phyloP scores from a whole-genome alignment of 2,329 filamentous ascomycete species.

The Botrytis squamosa region DNA sequence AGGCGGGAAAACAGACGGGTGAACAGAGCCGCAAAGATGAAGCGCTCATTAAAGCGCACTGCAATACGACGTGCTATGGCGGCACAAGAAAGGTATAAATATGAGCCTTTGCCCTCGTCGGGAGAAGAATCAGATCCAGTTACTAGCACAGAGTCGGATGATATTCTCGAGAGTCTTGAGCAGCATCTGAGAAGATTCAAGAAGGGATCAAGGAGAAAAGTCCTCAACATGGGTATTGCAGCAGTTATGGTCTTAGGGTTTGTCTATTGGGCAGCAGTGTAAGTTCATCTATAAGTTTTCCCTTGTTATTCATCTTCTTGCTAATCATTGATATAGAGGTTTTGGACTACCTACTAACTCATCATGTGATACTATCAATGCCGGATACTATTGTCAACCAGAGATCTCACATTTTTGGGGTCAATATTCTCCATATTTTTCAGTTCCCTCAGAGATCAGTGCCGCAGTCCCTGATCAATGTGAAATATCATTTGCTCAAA shows the following conservation, averaged over 20 bases:
- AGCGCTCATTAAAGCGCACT: slow-evolving; percentile 21
- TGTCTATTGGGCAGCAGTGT: slow-evolving; percentile 32
- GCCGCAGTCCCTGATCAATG: slow-evolving; percentile 63
- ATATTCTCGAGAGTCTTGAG: slow-evolving; percentile 24
- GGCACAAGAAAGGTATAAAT: slow-evolving; percentile 26
- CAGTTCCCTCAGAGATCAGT: slow-evolving; percentile 67
- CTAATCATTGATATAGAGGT: slow-evolving; percentile 26
- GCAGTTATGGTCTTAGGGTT: slow-evolving; percentile 29
- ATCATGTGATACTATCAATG: slow-evolving; percentile 36
- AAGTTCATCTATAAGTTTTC: slow-evolving; percentile 16
- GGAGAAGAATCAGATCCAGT: slow-evolving; percentile 16
- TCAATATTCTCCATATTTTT: slow-evolving; percentile 84
- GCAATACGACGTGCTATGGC: not conserved
- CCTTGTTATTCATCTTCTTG: not conserved
- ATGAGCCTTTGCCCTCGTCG: slow-evolving; percentile 27
- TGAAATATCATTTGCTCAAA: slow-evolving; percentile 73
- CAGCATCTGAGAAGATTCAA: slow-evolving; percentile 28
- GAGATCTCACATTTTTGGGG: slow-evolving; percentile 59
- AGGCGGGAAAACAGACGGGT: not conserved
- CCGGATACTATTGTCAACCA: slow-evolving; percentile 38
- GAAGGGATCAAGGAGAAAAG: slow-evolving; percentile 26
- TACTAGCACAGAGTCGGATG: slow-evolving; percentile 20
- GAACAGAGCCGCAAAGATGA: slow-evolving; percentile 23
- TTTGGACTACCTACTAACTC: slow-evolving; percentile 21
- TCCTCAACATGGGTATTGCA: slow-evolving; percentile 24